Base-by-base conservation (phyloP, 305 asterid species). In the Coffea humblotiana region DNA sequence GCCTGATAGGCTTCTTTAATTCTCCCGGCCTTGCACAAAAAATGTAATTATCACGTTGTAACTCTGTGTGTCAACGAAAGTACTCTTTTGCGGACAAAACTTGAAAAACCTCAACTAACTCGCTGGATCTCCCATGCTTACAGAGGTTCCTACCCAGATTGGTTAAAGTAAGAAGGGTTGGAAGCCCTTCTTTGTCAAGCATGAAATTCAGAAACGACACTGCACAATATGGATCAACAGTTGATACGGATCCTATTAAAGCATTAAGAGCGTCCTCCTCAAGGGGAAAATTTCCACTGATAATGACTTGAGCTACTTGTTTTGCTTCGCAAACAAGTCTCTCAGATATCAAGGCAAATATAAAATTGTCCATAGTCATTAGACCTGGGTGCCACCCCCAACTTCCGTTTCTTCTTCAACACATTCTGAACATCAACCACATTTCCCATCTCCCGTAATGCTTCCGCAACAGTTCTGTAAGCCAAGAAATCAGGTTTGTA, bases 401-500 rank as follows among this genome's bases (percentile, higher is more conserved):
- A 82, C 88, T 91, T 95, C 21, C 99, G 90, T 82, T 95, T 95
- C 92, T 85, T 93, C 88, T 95, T 95, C 88, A 95, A 83, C 81
- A 91, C 83, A 79, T 73, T 82, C 65, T 88, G 90, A 70, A 89
- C 90, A 48, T 92, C 94, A 78, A 84, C 92, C 68, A 85, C 90
- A 27, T 61, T 82, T n/a, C 97, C 90, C 85, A 82, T 83, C 82
- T 79, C 83, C 27, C 92, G 88, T 78, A 88, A 82, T 54, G 85
- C 79, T 89, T 95, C 98, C 5, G 96, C 93, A 35, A 92, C 97
- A 61, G 91, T 80, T 81, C 99, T 93, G 71, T 93, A 93, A 8
- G 97, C 97, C 88, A 95, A 91, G 73, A 95, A 95, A 84, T 95
- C 99, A 58, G 98, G 96, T 81, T 95, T 95, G 77, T 97, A 95